Evolutionary conservation across 371 early-diverging fungal genomes (phyloP), one percentile per base, ranked within the genome.

Genomic region (Mortierella sp.): DNA sequence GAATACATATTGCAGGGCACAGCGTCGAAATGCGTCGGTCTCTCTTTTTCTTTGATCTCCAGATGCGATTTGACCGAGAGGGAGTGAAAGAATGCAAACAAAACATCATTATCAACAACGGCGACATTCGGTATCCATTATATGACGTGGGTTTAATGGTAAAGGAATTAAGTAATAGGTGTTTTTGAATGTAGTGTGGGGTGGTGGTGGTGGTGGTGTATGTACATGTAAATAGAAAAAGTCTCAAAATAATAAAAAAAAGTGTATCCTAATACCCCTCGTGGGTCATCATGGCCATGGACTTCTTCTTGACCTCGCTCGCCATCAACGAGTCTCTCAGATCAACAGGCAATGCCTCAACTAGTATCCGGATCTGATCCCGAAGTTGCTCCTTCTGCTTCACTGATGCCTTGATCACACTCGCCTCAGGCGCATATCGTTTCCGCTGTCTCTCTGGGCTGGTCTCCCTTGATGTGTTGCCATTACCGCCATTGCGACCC

Each of bases 341-440:
- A 71, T 88, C 88, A 7, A 84, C 77, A 11, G 88, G 88, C 18
- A 88, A 68, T 0, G 84, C 88, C 60, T 82, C 84, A 51, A 88
- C 80, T 68, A 88, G 27, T 16, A 81, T 49, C 41, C 84, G 82
- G 65, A 84, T 84, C 74, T 88, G 88, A 43, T 82, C 81, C 6
- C 82, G 77, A 27, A 88, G 74, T 16, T 79, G 84, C 73, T 88
- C 88, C 75, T 80, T 81, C 55, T 88, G 88, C 78, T 79, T 82
- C 35, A 65, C 41, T 6, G 88, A 79, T 48, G 84, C 84, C 60
- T 82, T 85, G 68, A 87, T 82, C 70, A 72, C 71, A 72, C 82
- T 82, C 44, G 86, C 77, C 75, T 86, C 86, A 5, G 82, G 80
- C 43, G 82, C 86, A 77, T 74, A 82, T 44, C 80, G 79, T 32